A percentile compares a stretch with the other conserved stretches of the same genome.
phyloP scores from a whole-genome alignment of 2,329 filamentous ascomycete genomes.

The Trichoderma pleuroti region DNA sequence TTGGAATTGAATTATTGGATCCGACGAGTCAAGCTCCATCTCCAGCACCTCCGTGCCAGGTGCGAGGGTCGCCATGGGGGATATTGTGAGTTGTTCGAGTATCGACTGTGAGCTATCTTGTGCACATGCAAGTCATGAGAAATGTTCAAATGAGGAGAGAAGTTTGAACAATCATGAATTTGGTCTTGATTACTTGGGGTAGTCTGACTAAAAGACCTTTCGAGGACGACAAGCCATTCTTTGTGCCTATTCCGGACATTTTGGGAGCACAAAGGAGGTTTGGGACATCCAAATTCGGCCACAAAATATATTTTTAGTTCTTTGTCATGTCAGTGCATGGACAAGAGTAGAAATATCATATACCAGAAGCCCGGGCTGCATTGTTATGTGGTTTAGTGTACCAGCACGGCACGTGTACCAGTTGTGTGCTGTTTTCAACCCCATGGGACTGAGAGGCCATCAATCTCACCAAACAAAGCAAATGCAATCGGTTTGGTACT shows the following conservation, averaged over 20 bases:
- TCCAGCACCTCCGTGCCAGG: not conserved
- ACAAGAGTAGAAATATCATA: not conserved
- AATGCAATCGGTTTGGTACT: not conserved
- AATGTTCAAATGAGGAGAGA: not conserved
- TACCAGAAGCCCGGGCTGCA: not conserved
- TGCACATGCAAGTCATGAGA: not conserved
- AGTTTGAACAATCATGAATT: too few relatives aligned
- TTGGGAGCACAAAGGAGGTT: not conserved
- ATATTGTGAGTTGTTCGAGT: not conserved
- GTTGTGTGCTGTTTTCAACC: not conserved
- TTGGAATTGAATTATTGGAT: not conserved
- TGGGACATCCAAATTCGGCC: not conserved
- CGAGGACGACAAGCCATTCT: not conserved
- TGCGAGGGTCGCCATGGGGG: not conserved
- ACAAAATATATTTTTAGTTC: not conserved
- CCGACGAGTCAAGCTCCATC: not conserved
- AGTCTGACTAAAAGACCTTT: not conserved
- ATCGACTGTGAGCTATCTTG: not conserved
- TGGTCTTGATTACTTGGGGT: not conserved
- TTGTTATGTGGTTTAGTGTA: not conserved
- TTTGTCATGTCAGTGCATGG: not conserved
- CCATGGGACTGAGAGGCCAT: not conserved
- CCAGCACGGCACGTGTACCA: not conserved
- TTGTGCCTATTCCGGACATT: not conserved
- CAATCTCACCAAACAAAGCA: not conserved